phyloP scores from a whole-genome alignment of 495 filamentous ascomycete species.

The Penicillium daleae region DNA sequence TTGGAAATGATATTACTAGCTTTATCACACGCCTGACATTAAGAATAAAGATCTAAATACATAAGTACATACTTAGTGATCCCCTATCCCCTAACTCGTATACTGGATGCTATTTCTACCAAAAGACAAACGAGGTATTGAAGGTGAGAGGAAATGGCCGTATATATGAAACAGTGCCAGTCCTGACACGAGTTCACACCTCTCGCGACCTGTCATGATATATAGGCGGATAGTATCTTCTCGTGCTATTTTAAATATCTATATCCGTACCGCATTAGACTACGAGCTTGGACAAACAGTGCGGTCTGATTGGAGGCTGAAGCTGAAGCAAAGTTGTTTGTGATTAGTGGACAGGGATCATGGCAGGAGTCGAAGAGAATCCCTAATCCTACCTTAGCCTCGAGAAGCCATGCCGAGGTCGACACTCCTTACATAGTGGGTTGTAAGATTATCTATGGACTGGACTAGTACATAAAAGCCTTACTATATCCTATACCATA shows the following conservation, averaged over 20 bases:
- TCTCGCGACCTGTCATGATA: neutral
- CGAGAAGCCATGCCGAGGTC: neutral
- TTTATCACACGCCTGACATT: neutral
- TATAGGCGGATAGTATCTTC: neutral
- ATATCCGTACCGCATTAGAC: neutral
- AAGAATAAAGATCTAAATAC: neutral
- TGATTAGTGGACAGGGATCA: neutral
- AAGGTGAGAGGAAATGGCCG: neutral
- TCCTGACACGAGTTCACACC: neutral
- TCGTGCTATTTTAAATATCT: neutral
- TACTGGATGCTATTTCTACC: too few relatives aligned
- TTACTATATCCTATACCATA: too few relatives aligned
- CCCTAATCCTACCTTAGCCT: neutral
- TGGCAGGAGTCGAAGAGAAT: neutral
- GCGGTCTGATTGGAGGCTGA: too few relatives aligned
- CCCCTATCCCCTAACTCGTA: too few relatives aligned
- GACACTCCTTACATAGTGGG: neutral
- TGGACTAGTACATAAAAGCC: constrained; percentile 1
- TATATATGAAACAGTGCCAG: neutral
- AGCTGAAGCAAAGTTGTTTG: neutral
- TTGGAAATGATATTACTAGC: neutral
- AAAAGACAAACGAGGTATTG: neutral
- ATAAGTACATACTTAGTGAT: neutral
- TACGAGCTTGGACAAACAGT: neutral
- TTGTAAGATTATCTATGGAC: neutral